phyloP scores from a whole-genome alignment of 2,329 filamentous ascomycete genomes.

The Trichoderma cornu-damae region DNA sequence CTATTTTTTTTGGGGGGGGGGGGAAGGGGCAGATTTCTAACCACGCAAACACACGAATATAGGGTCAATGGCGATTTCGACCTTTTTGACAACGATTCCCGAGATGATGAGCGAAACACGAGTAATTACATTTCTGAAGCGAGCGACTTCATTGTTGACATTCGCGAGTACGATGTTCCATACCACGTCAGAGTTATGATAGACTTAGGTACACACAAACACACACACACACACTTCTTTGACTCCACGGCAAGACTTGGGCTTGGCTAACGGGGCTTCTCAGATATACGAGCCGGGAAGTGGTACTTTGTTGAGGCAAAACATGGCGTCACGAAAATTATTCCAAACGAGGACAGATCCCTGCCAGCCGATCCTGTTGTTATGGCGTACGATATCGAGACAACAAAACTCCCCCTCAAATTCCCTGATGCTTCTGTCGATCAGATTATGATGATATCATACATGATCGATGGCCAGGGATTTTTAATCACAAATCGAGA shows the following conservation, averaged over 20 bases:
- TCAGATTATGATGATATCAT: constrained; percentile 99
- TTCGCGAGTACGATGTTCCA: constrained; percentile 97
- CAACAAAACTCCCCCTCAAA: constrained; percentile 89
- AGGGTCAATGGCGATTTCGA: constrained; percentile 76
- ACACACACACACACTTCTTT: no score
- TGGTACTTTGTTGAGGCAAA: constrained; percentile 97
- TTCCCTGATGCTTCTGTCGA: constrained; percentile 93
- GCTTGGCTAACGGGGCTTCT: constrained; percentile 23
- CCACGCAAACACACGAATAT: constrained; percentile 43
- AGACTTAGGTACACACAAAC: constrained; percentile 69
- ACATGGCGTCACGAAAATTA: constrained; percentile 79
- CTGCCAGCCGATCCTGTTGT: constrained; percentile 94
- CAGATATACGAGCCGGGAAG: constrained; percentile 90
- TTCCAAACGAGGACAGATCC: constrained; percentile 79
- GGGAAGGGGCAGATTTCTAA: neutral
- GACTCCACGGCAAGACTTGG: neutral
- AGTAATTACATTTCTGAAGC: constrained; percentile 75
- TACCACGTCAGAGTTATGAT: constrained; percentile 99
- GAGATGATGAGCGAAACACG: constrained; percentile 73
- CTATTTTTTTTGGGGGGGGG: neutral
- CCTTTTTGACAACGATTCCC: constrained; percentile 88
- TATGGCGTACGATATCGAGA: constrained; percentile 99
- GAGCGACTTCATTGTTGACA: constrained; percentile 96
- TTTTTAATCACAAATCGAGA: constrained; percentile 97
- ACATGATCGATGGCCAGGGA: constrained; percentile 99